These are phyloP conservation scores for Fusarium floridanum DNA, from an alignment of 2,329 filamentous ascomycete genomes.

Conservation along the genomic window DNA sequence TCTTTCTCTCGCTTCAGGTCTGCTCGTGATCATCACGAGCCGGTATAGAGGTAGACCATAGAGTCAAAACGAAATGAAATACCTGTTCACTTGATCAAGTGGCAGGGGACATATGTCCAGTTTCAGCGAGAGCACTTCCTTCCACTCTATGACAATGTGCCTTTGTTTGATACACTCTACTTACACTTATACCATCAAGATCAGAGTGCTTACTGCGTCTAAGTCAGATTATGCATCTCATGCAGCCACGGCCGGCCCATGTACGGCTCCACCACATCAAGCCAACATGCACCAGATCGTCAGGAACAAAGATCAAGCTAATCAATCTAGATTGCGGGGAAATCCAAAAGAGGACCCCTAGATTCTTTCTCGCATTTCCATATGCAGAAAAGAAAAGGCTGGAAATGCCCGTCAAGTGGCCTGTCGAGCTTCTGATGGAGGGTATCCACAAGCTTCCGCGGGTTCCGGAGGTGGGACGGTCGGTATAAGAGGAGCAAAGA, in stretches of 20 bases:
- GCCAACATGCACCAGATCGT: constrained; percentile 24
- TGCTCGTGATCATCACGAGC: constrained; percentile 12
- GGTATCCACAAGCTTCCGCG: constrained; percentile 38
- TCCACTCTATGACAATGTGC: background rate
- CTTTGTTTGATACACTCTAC: background rate
- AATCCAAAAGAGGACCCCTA: background rate
- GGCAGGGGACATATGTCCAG: background rate
- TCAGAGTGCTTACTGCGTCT: background rate
- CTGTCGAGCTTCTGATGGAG: constrained; percentile 32
- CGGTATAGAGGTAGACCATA: constrained; percentile 37
- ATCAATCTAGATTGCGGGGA: constrained; percentile 23
- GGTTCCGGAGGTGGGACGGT: constrained; percentile 31
- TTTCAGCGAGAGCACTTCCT: constrained; percentile 1
- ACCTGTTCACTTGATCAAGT: background rate
- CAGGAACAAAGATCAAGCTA: constrained; percentile 37
- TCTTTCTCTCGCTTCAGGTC: constrained; percentile 16
- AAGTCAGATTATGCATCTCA: constrained; percentile 7
- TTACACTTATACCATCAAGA: background rate
- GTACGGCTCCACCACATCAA: constrained; percentile 13
- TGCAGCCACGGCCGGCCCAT: background rate
- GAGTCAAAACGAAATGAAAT: constrained; percentile 22
- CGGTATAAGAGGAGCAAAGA: background rate
- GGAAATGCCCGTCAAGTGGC: constrained; percentile 21
- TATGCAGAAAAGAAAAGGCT: constrained; percentile 23
- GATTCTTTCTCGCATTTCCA: background rate